Evolutionary conservation across 768 basidiomycete species (phyloP).

Genomic region (Lactarius trivialis): DNA sequence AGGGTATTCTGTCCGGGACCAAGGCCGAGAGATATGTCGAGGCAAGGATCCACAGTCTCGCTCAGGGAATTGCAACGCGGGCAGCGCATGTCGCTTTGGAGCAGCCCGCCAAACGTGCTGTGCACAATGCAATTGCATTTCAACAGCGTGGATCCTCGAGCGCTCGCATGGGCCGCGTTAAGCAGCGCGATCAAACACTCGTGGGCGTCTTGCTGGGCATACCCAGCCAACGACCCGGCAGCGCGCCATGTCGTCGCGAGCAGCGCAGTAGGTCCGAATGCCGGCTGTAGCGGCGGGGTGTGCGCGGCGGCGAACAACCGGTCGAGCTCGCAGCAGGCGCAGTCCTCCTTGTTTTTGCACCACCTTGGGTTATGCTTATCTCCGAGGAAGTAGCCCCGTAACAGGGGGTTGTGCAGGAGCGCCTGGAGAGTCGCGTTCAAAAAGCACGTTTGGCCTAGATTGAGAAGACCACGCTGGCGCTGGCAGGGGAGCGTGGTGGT

Average conservation of each 20-base stretch:
- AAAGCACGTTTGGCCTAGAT: conserved; percentile 92
- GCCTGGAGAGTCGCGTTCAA: conserved; percentile 87
- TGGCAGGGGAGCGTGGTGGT: conserved; percentile 60
- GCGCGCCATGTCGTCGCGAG: conserved; percentile 78
- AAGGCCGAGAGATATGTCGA: conserved; percentile 87
- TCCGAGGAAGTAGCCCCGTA: conserved; percentile 83
- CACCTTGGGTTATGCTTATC: conserved; percentile 78
- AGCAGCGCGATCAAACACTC: conserved; percentile 79
- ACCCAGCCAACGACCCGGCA: conserved; percentile 77
- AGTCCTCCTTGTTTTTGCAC: conserved; percentile 66
- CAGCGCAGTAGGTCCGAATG: conserved; percentile 79
- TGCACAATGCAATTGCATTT: conserved; percentile 90
- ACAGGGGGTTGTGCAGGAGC: conserved; percentile 82
- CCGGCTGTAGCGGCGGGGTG: conserved; percentile 36
- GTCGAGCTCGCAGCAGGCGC: conserved; percentile 94
- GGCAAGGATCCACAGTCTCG: conserved; percentile 78
- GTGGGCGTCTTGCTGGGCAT: conserved; percentile 93
- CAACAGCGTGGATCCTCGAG: conserved; percentile 65
- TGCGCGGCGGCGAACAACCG: conserved; percentile 68
- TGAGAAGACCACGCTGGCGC: conserved; percentile 78
- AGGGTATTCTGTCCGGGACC: conserved; percentile 58
- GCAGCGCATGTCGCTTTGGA: conserved; percentile 88
- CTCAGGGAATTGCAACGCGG: conserved; percentile 76
- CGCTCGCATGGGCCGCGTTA: conserved; percentile 81
- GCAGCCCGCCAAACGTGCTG: conserved; percentile 76